These are phyloP conservation scores for Candida tibetensis DNA, from an alignment of 805 yeast species.

Conservation along the genomic window DNA sequence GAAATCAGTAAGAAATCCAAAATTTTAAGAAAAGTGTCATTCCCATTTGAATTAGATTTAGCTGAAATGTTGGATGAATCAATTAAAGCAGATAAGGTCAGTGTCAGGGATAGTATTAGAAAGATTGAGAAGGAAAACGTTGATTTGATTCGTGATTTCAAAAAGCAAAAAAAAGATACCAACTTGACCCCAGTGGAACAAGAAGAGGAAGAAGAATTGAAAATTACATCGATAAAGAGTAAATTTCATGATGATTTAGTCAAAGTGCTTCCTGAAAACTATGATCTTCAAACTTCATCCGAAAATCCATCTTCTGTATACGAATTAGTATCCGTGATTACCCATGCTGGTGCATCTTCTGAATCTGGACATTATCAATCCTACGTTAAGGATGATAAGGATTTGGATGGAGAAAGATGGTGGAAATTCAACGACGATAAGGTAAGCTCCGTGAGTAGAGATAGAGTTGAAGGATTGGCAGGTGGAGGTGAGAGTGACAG, in stretches of 20 bases:
- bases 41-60: conserved; percentile 90
- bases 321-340: conserved; percentile 75
- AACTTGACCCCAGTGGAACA: conserved; percentile 50
- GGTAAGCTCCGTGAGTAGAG: conserved; percentile 72
- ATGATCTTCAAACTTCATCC: conserved; percentile 39
- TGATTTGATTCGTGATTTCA: conserved; percentile 70
- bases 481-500: conserved; percentile 99
- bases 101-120: conserved; percentile 73
- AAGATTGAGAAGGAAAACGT: conserved; percentile 70
- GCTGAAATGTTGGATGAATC: conserved; percentile 83
- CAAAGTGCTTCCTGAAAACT: conserved; percentile 40
- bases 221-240: conserved; percentile 43
- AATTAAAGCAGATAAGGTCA: conserved; percentile 61
- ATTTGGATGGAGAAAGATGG: conserved; percentile 74
- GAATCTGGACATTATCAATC: conserved; percentile 98
- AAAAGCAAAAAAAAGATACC: conserved; percentile 50
- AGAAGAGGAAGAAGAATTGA: conserved; percentile 52
- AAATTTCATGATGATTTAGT: conserved; percentile 52
- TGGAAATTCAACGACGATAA: conserved; percentile 94
- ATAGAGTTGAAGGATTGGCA: conserved; percentile 78
- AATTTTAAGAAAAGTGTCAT: conserved; percentile 88
- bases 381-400: conserved; percentile 69
- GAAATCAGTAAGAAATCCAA: conserved; percentile 89
- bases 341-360: conserved; percentile 94
- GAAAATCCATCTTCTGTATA: conserved; percentile 88